phyloP scores from a whole-genome alignment of 2,329 filamentous ascomycete genomes.

The Colletotrichum plurivorum region DNA sequence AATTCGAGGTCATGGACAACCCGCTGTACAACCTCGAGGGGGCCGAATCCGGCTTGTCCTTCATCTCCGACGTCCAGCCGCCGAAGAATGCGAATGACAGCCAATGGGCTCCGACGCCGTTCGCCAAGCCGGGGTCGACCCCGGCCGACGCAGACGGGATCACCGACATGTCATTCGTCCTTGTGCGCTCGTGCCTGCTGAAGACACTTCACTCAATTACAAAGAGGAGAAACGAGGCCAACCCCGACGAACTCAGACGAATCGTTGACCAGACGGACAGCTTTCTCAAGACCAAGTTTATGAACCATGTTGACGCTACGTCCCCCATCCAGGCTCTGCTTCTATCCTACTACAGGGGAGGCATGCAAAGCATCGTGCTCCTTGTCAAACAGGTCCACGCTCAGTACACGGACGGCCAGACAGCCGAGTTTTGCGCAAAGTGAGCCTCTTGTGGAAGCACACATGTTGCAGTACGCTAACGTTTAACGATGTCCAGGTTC shows the following conservation, averaged over 20 bases:
- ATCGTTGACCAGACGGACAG: slow-evolving; percentile 29
- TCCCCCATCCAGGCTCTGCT: slow-evolving; percentile 9
- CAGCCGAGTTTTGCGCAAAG: slow-evolving; percentile 26
- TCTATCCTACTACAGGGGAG: slow-evolving; percentile 4
- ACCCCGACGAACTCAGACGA: slow-evolving; percentile 22
- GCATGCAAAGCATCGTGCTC: slow-evolving; percentile 25
- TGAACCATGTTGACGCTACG: slow-evolving; percentile 21
- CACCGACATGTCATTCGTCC: slow-evolving; percentile 41
- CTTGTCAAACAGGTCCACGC: slow-evolving; percentile 5
- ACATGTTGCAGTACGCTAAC: neutral
- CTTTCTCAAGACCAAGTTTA: slow-evolving; percentile 32
- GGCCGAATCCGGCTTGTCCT: slow-evolving; percentile 39
- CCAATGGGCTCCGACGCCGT: slow-evolving; percentile 40
- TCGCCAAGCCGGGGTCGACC: slow-evolving; percentile 38
- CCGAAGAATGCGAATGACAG: slow-evolving; percentile 40
- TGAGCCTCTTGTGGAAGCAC: neutral
- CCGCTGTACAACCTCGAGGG: slow-evolving; percentile 41
- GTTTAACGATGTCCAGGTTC: slow-evolving; percentile 11
- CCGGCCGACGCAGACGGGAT: slow-evolving; percentile 40
- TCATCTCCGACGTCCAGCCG: slow-evolving; percentile 33
- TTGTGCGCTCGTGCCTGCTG: slow-evolving; percentile 32
- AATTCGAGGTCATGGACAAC: slow-evolving; percentile 41
- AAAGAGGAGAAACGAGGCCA: slow-evolving; percentile 15
- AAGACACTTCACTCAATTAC: slow-evolving; percentile 22
- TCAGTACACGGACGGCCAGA: neutral